Conservation (phyloP, 495 filamentous ascomycete genomes). For the Hyaloscypha finlandica region DNA sequence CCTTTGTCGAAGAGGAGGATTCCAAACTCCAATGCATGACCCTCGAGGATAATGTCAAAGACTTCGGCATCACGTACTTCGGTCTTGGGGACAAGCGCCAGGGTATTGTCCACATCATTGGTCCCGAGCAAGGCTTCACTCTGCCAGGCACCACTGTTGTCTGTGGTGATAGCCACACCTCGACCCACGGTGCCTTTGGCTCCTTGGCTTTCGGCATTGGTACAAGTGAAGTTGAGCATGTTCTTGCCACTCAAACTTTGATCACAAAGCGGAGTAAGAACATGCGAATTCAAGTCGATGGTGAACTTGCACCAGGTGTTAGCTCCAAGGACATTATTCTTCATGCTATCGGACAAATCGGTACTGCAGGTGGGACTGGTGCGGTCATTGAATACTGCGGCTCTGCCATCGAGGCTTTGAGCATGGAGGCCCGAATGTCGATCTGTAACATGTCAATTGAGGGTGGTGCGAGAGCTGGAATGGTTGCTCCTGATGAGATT, state of each 20-base stretch:
- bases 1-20: slow-evolving; percentile 91
- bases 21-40: slow-evolving; percentile 92
- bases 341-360: slow-evolving; percentile 90
- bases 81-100: slow-evolving; percentile 95
- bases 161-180: slow-evolving; percentile 97
- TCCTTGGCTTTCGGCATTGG: slow-evolving; percentile 96
- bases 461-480: slow-evolving; percentile 90
- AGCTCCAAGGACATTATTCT: slow-evolving; percentile 97
- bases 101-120: slow-evolving; percentile 98
- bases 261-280: slow-evolving; percentile 96
- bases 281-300: slow-evolving; percentile 96
- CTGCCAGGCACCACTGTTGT: slow-evolving; percentile 96
- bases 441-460: slow-evolving; percentile 99
- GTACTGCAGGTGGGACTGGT: slow-evolving; percentile 92
- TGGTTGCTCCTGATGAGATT: slow-evolving; percentile 92
- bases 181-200: slow-evolving; percentile 96
- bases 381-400: slow-evolving; percentile 97
- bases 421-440: slow-evolving; percentile 98
- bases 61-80: slow-evolving; percentile 96
- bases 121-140: slow-evolving; percentile 99
- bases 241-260: slow-evolving; percentile 92
- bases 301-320: slow-evolving; percentile 85
- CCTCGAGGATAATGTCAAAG: slow-evolving; percentile 95
- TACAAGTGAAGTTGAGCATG: slow-evolving; percentile 97
- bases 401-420: slow-evolving; percentile 83